Percentiles rank a stretch among this genome's conserved stretches.
Conservation (phyloP, 2,329 filamentous ascomycete genomes). For the Ophiostoma sp. region DNA sequence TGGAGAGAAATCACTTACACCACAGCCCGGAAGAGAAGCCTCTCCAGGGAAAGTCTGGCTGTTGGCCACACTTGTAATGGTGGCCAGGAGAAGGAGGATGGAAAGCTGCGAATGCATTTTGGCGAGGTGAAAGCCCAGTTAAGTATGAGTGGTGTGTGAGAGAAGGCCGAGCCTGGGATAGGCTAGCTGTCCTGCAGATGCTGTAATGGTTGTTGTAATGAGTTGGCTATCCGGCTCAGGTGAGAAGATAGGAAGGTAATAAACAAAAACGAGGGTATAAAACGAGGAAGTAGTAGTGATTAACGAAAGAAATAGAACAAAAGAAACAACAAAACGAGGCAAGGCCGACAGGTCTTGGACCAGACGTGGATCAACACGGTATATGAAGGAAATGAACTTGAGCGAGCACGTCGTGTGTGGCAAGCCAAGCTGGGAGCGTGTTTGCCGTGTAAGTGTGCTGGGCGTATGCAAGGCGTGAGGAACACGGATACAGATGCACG, state of each 20-base stretch:
- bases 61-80: constrained; percentile 11
- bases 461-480: no score
- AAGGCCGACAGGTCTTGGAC: neutral
- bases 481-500: neutral
- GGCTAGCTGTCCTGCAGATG: no score
- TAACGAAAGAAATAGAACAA: neutral
- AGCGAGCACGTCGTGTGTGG: constrained; percentile 3
- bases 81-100: constrained; percentile 16
- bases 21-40: constrained; percentile 24
- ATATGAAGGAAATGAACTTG: neutral
- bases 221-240: neutral
- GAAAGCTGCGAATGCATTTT: constrained; percentile 22
- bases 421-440: neutral
- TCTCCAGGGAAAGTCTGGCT: constrained; percentile 23
- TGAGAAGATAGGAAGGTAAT: neutral
- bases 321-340: neutral
- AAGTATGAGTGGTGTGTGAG: neutral
- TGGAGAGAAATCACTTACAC: constrained; percentile 21
- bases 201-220: neutral
- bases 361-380: neutral
- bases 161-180: no score
- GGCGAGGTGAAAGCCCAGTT: neutral
- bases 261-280: neutral
- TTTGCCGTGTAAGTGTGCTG: constrained; percentile 4
- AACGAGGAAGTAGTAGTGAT: neutral